Evolutionary conservation across 2,329 filamentous ascomycete species (phyloP).

Genomic region (Colletotrichum sp.): DNA sequence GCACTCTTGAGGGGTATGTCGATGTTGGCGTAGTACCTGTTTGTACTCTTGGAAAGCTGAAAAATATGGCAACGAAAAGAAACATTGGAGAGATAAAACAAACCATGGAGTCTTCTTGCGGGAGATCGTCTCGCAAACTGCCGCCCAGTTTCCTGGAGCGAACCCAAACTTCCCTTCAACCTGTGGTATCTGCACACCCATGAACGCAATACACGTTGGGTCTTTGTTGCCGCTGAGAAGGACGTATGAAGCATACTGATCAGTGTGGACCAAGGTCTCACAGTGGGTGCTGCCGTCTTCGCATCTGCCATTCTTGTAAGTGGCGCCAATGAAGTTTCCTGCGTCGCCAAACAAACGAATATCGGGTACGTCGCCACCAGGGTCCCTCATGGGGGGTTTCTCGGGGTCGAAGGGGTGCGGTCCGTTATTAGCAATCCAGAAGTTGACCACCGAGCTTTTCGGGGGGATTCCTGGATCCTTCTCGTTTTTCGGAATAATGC

Average conservation of each 20-base stretch:
- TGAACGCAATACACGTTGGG: not conserved
- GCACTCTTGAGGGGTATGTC: not conserved
- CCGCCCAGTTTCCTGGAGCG: not conserved
- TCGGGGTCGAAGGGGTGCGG: not conserved
- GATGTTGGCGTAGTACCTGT: not conserved
- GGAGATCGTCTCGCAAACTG: not conserved
- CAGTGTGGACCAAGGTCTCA: no score
- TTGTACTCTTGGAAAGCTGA: not conserved
- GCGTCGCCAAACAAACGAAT: not conserved
- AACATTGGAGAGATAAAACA: not conserved
- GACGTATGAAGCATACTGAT: not conserved
- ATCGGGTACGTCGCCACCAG: not conserved
- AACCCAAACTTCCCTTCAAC: not conserved
- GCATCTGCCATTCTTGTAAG: not conserved
- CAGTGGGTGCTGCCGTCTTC: not conserved
- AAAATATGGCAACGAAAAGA: not conserved
- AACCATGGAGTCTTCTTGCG: not conserved
- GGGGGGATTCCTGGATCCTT: no score
- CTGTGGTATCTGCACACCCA: not conserved
- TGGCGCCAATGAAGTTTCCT: not conserved
- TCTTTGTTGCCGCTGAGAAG: not conserved
- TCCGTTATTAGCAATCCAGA: not conserved
- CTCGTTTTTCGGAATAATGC: no score
- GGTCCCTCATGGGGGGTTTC: accelerated
- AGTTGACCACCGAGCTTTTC: not conserved